A percentile compares a stretch with the other conserved stretches of the same genome.
Evolutionary conservation across 371 early-diverging fungal genomes (phyloP).

Genomic region (Mortierella sp.): DNA sequence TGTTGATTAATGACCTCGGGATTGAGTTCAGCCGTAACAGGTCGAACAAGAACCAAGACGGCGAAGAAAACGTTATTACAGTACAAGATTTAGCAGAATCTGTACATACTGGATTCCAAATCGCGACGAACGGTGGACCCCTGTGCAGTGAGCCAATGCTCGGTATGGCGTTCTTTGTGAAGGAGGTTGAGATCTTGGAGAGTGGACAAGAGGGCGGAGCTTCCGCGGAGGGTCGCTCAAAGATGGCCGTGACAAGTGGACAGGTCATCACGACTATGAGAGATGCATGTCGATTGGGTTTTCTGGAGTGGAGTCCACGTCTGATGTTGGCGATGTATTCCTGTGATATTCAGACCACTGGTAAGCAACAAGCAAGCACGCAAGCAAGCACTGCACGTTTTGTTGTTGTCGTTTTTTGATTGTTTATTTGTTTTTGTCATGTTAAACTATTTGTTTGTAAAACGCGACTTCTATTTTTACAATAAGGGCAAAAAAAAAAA

Average conservation of each 20-base stretch:
- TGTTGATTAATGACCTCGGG: conserved; percentile 81
- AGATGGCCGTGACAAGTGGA: conserved; percentile 76
- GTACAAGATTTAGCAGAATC: conserved; percentile 81
- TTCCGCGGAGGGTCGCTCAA: conserved; percentile 59
- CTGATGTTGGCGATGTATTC: conserved; percentile 95
- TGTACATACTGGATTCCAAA: conserved; percentile 94
- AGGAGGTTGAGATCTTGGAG: conserved; percentile 72
- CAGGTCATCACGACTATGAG: conserved; percentile 91
- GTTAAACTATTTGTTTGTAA: too few relatives aligned
- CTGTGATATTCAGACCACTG: conserved; percentile 94
- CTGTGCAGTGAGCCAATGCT: conserved; percentile 94
- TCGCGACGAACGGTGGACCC: conserved; percentile 92
- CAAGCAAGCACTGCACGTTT: neutral
- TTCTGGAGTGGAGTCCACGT: conserved; percentile 95
- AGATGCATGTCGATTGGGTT: conserved; percentile 87
- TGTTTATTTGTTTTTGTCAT: too few relatives aligned
- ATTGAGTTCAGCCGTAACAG: conserved; percentile 58
- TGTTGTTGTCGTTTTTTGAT: neutral
- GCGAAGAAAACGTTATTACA: conserved; percentile 16
- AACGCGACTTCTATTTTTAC: too few relatives aligned
- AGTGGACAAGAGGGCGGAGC: conserved; percentile 18
- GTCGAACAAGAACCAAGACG: conserved; percentile 4
- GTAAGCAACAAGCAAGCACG: conserved; percentile 7
- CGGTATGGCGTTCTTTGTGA: conserved; percentile 90
- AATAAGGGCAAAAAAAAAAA: too few relatives aligned